Evolutionary conservation across 2,329 filamentous ascomycete genomes (phyloP), one percentile per base, ranked within the genome.

Genomic region (Cercospora sojina): DNA sequence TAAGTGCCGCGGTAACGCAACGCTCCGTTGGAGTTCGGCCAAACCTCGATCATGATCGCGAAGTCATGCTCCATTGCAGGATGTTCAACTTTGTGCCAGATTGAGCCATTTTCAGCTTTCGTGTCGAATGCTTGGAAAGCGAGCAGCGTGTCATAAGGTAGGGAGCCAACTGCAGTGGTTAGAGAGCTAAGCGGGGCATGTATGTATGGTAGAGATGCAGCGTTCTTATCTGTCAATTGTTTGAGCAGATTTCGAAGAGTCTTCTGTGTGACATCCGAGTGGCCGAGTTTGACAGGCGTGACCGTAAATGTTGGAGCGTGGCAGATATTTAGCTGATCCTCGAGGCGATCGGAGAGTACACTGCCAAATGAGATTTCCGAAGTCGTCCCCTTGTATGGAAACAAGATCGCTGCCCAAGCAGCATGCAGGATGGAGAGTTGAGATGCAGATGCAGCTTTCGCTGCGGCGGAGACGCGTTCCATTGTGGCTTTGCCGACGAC

Each of bases 261-360:
- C n/a, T 58, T 58, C 5, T 29, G 29, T 18, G 23, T 32, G 29
- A 49, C 31, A 27, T 53, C 31, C 2, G 80, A 80, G 5, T 77
- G 23, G 67, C 10, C 55, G 13, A 47, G 29, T 27, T 55, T 55
- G 20, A 49, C 62, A 38, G 64, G 79, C 73, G 56, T 69, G 70
- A 59, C 65, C 41, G 59, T 56, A 20, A 67, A 82, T 59, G 12
- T 78, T 68, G 25, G 74, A 64, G 12, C 83, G 68, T 5, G 67
- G 65, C 18, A 77, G 59, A 2, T 80, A 70, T 1, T 75, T 69
- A 31, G 77, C 70, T n/a, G 77, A 66, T 23, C 83, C 71, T 49
- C 87, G 80, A 41, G 77, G 64, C 93, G 85, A 1, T 92, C 92
- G 5, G 92, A 95, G 7, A 90, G 90, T 3, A 96, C 90, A 2